phyloP scores from a whole-genome alignment of 441 rosid species.

The Eugenia klotzschiana region DNA sequence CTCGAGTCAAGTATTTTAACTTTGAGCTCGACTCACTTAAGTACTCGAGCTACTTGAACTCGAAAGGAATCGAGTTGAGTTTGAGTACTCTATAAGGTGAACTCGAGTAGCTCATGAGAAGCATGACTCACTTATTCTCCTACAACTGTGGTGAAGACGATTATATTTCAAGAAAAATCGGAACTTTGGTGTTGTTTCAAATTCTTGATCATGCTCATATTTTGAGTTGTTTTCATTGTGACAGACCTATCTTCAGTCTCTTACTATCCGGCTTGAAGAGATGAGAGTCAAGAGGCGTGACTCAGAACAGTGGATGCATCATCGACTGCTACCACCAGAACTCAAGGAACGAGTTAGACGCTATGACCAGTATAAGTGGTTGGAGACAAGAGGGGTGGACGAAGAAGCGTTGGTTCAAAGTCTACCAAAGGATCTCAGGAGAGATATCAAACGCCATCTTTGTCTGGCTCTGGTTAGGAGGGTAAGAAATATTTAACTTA shows the following conservation, averaged over 20 bases:
- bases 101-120: not conserved
- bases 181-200: not conserved
- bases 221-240: not conserved
- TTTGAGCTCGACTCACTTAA: not conserved
- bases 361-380: constrained; percentile 94
- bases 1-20: not conserved
- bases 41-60: not conserved
- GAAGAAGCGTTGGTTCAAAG: constrained; percentile 76
- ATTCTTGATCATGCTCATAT: not conserved
- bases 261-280: constrained; percentile 87
- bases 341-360: constrained; percentile 84
- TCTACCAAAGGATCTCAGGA: constrained; percentile 87
- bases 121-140: not conserved
- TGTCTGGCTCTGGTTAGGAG: constrained; percentile 84
- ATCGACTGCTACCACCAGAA: constrained; percentile 79
- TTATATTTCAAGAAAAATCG: not conserved
- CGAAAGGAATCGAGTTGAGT: not conserved
- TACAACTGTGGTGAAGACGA: not conserved
- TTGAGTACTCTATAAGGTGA: not conserved
- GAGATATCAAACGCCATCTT: constrained; percentile 92
- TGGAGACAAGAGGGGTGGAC: constrained; percentile 94
- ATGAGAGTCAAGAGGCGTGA: constrained; percentile 98
- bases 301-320: constrained; percentile 99
- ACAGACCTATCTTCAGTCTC: constrained; percentile 96
- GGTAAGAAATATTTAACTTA: constrained; percentile 31